Base-by-base conservation (phyloP, 163 green algal genomes). In the Chlamydomonas reinhardtii region DNA sequence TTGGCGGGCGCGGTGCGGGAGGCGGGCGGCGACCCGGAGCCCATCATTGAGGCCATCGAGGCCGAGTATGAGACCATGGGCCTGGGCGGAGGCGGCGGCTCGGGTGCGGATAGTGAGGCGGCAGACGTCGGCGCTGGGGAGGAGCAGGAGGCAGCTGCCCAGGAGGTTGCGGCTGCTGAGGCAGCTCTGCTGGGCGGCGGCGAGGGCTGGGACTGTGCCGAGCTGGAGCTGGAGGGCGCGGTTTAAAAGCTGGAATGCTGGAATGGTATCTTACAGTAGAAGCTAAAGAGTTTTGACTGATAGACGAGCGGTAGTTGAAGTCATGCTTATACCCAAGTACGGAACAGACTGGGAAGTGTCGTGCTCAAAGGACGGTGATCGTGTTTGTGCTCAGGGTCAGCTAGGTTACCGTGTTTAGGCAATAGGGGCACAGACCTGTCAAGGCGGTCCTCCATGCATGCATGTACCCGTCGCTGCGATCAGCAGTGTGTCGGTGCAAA, bases 11-110 rank as follows among this genome's bases (percentile, higher is more conserved):
- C 88, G 25, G 54, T 91, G 82, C 70, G 62, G 3, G 88, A 77
- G 4, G 72, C 72, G 34, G 88, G 88, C 20, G 35, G 77, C 4
- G 88, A 91, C 73, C 82, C 88, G 25, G 65, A 87, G 11, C 82
- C 82, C 29, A 76, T 89, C 16, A 76, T 84, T 8, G 72, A 74
- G 34, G 32, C 35, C 48, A 88, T 91, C 27, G 88, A 91, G 65
- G 83, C 86, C 59, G 88, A 91, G 73, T 91, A 89, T 31, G 82
- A 73, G 76, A 61, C 52, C 43, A 91, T 91, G 88, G 82, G 84
- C 29, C 74, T 79, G 74, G 70, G 22, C 9, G 70, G 27, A 1
- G 35, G 35, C 35, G 70, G 56, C 17, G 70, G 24, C 6, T 56
- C 48, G 11, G 70, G 34, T 0, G 69, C 32, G 69, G 32, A 5